phyloP scores from a whole-genome alignment of 1,284 basidiomycete genomes.

The Neotropicomus parvogracilis region DNA sequence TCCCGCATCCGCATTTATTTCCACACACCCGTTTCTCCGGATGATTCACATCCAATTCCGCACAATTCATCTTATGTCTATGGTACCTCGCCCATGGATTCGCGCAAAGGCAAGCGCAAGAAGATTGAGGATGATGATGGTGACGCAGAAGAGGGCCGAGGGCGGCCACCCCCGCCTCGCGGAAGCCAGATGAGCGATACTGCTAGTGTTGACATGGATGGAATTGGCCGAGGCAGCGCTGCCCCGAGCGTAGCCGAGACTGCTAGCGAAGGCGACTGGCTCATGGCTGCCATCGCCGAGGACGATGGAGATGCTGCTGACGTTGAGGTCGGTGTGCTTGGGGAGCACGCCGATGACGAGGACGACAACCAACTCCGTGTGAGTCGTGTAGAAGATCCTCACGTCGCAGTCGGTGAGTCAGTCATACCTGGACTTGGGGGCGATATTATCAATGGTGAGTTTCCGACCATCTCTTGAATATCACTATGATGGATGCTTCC shows the following conservation, averaged over 20 bases:
- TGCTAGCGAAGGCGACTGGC: slow-evolving; percentile 73
- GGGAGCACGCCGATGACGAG: slow-evolving; percentile 33
- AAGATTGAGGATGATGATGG: slow-evolving; percentile 80
- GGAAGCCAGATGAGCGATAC: slow-evolving; percentile 39
- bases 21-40: slow-evolving; percentile 76
- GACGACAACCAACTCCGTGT: slow-evolving; percentile 46
- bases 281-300: slow-evolving; percentile 78
- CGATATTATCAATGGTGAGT: slow-evolving; percentile 45
- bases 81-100: slow-evolving; percentile 49
- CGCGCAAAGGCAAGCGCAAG: slow-evolving; percentile 76
- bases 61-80: slow-evolving; percentile 45
- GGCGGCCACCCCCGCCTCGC: slow-evolving; percentile 56
- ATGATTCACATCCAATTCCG: slow-evolving; percentile 70
- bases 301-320: slow-evolving; percentile 47
- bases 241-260: slow-evolving; percentile 69
- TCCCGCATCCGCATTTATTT: slow-evolving; percentile 83
- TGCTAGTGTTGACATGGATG: slow-evolving; percentile 40
- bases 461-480: slow-evolving; percentile 34
- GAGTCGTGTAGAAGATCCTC: slow-evolving; percentile 42
- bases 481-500: slow-evolving; percentile 31
- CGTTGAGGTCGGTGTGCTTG: slow-evolving; percentile 36
- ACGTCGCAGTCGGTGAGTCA: slow-evolving; percentile 36
- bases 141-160: slow-evolving; percentile 66
- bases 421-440: slow-evolving; percentile 34
- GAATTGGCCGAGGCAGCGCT: slow-evolving; percentile 58